Conservation (phyloP, 805 yeast genomes). For the Maudiozyma bulderi region DNA sequence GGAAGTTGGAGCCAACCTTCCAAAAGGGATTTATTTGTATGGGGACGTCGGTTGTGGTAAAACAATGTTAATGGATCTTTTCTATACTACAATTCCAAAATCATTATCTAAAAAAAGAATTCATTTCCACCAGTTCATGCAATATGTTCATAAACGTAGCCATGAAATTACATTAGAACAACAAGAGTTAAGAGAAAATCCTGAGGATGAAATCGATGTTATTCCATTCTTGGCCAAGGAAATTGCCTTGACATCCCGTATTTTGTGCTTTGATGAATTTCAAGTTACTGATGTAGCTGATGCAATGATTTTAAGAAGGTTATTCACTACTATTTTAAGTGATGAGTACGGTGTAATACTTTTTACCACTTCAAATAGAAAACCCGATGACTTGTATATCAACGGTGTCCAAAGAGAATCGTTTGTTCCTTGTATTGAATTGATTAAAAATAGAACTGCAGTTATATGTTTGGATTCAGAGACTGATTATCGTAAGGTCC, state of each 20-base stretch:
- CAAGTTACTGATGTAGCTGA: constrained; percentile 98
- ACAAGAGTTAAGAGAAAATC: constrained; percentile 8
- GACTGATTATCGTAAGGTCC: constrained; percentile 85
- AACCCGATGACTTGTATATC: constrained; percentile 85
- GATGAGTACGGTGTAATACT: constrained; percentile 74
- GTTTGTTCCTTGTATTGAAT: constrained; percentile 84
- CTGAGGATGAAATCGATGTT: constrained; percentile 42
- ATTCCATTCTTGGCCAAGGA: constrained; percentile 79
- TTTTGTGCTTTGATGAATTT: constrained; percentile 91
- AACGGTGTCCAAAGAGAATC: constrained; percentile 91
- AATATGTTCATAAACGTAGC: constrained; percentile 75
- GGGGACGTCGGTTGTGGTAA: constrained; percentile 99
- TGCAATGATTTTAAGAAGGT: constrained; percentile 85
- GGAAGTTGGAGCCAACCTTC: constrained; percentile 34
- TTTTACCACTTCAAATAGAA: constrained; percentile 91
- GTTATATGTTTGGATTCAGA: constrained; percentile 82
- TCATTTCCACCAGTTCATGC: constrained; percentile 98
- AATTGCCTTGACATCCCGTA: constrained; percentile 63
- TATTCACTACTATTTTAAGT: constrained; percentile 55
- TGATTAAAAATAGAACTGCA: constrained; percentile 60
- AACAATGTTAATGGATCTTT: constrained; percentile 95
- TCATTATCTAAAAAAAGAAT: constrained; percentile 71
- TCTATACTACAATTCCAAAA: constrained; percentile 72
- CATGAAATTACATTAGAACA: constrained; percentile 63
- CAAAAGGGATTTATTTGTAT: constrained; percentile 80